Conservation (phyloP, 2,329 filamentous ascomycete species). For the Epichloe hybrida region DNA sequence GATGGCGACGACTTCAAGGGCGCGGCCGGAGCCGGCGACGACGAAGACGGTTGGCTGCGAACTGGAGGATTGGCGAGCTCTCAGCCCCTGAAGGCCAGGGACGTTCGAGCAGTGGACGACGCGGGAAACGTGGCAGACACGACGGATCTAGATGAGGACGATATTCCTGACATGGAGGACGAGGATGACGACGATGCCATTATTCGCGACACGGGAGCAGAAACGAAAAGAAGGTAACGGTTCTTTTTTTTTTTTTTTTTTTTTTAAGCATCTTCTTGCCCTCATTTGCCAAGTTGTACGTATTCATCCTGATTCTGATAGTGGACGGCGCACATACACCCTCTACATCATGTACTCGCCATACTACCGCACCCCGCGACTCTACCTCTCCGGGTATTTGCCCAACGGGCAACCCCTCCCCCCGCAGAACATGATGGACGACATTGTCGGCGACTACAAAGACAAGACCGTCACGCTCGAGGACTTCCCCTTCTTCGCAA, state of each 20-base stretch:
- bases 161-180: constrained; percentile 97
- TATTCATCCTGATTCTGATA: constrained; percentile 21
- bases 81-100: constrained; percentile 61
- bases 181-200: constrained; percentile 96
- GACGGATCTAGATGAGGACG: constrained; percentile 56
- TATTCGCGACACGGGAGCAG: constrained; percentile 56
- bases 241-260: too few species aligned
- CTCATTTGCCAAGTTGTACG: neutral
- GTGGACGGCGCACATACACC: constrained; percentile 82
- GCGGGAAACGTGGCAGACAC: constrained; percentile 72
- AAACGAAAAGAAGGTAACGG: constrained; percentile 32
- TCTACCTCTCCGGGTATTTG: constrained; percentile 87
- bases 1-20: constrained; percentile 55
- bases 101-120: constrained; percentile 82
- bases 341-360: constrained; percentile 97
- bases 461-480: constrained; percentile 98
- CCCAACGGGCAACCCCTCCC: constrained; percentile 61
- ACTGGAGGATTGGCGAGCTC: constrained; percentile 68
- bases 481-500: constrained; percentile 89
- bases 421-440: constrained; percentile 85
- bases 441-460: constrained; percentile 92
- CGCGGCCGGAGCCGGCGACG: constrained; percentile 35
- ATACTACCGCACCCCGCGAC: constrained; percentile 88
- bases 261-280: neutral
- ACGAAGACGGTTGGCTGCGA: constrained; percentile 83